A percentile compares a stretch with the other conserved stretches of the same genome.
These are phyloP conservation scores for Xylaria curta DNA, from an alignment of 495 filamentous ascomycete genomes.

Conservation along the genomic window DNA sequence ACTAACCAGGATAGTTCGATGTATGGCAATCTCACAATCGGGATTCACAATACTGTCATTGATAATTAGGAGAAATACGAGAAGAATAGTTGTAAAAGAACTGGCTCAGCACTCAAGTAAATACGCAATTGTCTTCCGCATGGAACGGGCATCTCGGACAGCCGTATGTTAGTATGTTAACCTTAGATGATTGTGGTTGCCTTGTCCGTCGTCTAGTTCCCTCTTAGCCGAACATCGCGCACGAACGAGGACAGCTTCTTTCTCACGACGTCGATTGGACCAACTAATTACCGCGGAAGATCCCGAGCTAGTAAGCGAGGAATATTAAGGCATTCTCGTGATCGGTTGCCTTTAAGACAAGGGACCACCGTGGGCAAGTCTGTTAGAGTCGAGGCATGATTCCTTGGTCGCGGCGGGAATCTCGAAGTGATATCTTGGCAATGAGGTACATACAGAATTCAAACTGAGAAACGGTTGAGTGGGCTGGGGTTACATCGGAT, in stretches of 20 bases:
- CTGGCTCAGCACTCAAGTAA: not conserved
- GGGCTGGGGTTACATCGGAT: not conserved
- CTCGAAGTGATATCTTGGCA: not conserved
- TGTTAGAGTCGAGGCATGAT: no score
- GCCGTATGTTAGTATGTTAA: not conserved
- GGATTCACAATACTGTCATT: not conserved
- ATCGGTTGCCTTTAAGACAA: not conserved
- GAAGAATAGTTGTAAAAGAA: not conserved
- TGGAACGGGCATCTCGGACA: not conserved
- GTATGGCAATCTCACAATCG: not conserved
- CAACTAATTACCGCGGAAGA: not conserved
- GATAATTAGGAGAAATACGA: not conserved
- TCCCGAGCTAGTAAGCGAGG: not conserved
- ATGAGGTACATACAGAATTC: not conserved
- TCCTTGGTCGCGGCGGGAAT: not conserved
- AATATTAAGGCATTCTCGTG: not conserved
- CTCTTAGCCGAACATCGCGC: no score
- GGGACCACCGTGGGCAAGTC: not conserved
- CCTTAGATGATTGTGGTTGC: not conserved
- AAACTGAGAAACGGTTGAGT: not conserved
- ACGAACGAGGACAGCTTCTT: not conserved
- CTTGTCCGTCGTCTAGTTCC: not conserved
- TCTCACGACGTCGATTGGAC: not conserved
- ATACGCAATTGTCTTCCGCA: not conserved
- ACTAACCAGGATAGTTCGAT: not conserved